Conservation (phyloP, 176 grass and related monocot genomes). For the Hordeum vulgare region DNA sequence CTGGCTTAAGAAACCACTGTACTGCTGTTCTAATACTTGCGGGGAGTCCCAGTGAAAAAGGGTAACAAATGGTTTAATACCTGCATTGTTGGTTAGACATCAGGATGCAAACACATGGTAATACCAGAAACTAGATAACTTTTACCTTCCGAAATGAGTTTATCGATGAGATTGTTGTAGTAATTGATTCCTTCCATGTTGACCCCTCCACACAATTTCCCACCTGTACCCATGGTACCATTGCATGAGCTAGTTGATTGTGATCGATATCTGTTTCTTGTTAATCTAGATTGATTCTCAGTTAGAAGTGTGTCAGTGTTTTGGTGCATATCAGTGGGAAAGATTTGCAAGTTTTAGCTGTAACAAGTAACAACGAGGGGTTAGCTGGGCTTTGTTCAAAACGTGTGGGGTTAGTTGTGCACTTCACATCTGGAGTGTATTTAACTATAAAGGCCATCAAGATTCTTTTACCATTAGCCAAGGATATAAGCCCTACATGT, state of each 20-base stretch:
- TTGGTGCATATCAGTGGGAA: neutral
- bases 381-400: conserved; percentile 12
- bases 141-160: conserved; percentile 68
- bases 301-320: neutral
- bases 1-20: conserved; percentile 66
- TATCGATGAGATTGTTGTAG: conserved; percentile 74
- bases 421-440: neutral
- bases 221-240: conserved; percentile 36
- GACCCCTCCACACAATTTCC: conserved; percentile 59
- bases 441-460: neutral
- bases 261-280: neutral
- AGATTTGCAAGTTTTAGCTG: neutral
- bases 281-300: neutral
- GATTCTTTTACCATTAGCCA: neutral
- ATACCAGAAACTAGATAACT: neutral
- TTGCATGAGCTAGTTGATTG: neutral
- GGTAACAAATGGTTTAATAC: conserved; percentile 73
- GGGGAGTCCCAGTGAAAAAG: conserved; percentile 94
- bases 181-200: conserved; percentile 81
- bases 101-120: neutral
- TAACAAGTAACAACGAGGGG: neutral
- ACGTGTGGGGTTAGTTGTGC: neutral
- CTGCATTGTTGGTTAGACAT: conserved; percentile 31
- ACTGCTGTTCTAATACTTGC: conserved; percentile 65
- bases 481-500: neutral